Percentiles rank a stretch among this genome's conserved stretches.
Evolutionary conservation across 495 filamentous ascomycete species (phyloP).

Genomic region (Cercophora scortea): DNA sequence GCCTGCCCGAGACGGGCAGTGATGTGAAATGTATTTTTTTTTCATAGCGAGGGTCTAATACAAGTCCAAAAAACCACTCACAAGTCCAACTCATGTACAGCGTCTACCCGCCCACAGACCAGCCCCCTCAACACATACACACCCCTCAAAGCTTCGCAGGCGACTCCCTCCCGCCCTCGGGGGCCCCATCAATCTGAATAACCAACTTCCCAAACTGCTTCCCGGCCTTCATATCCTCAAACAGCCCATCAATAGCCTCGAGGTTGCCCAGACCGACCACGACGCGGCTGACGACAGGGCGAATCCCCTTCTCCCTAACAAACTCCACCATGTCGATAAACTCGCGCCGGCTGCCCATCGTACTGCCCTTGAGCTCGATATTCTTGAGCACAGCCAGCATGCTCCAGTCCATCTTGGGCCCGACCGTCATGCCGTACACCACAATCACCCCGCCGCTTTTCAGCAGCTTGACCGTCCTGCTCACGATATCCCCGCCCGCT

Average conservation of each 20-base stretch:
- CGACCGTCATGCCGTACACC: constrained; percentile 71
- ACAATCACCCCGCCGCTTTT: constrained; percentile 60
- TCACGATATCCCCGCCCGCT: constrained; percentile 65
- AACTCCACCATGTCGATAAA: constrained; percentile 72
- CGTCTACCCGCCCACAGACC: no score
- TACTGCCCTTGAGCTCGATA: constrained; percentile 61
- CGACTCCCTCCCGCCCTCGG: no score
- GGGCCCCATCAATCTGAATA: constrained; percentile 29
- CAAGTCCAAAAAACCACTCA: no score
- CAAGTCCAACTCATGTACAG: no score
- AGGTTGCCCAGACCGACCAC: constrained; percentile 59
- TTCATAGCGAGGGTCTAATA: no score
- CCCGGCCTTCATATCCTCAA: constrained; percentile 69
- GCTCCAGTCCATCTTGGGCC: constrained; percentile 61
- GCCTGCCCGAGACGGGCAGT: no score
- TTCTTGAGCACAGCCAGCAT: constrained; percentile 70
- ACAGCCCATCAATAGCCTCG: constrained; percentile 56
- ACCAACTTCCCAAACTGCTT: constrained; percentile 75
- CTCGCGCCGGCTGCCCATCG: constrained; percentile 70
- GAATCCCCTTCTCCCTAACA: constrained; percentile 54
- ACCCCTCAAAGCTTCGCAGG: no score
- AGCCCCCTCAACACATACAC: no score
- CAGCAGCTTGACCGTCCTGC: constrained; percentile 47
- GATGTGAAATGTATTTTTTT: no score
- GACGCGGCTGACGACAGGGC: constrained; percentile 54